Conservation (phyloP, 179 eudicot species). For the Kewa caespitosa region DNA sequence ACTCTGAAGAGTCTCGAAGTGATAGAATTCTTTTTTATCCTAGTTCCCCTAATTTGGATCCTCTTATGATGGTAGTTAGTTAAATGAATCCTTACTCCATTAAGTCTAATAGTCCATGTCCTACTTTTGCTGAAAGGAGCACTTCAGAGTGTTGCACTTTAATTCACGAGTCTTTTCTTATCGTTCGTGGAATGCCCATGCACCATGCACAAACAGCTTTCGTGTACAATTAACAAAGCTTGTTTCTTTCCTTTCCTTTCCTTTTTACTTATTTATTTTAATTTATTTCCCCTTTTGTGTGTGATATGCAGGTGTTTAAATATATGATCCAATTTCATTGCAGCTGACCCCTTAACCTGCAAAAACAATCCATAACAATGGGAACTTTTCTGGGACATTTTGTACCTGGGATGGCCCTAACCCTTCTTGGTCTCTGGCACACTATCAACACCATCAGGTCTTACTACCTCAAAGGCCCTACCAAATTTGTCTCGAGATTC, state of each 20-base stretch:
- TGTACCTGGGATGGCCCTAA: conserved; percentile 73
- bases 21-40: background rate
- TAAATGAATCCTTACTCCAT: background rate
- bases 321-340: background rate
- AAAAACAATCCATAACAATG: conserved; percentile 30
- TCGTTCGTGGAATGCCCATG: conserved; percentile 8
- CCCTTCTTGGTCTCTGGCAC: conserved; percentile 79
- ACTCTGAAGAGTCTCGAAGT: background rate
- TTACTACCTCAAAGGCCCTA: conserved; percentile 45
- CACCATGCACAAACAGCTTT: conserved; percentile 17
- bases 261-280: too few relatives aligned
- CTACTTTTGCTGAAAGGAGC: conserved; percentile 4
- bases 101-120: background rate
- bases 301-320: background rate
- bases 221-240: background rate
- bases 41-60: background rate
- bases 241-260: too few relatives aligned
- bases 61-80: background rate
- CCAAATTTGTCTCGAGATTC: conserved; percentile 47
- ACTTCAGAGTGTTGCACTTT: background rate
- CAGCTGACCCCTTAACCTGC: background rate
- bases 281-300: background rate
- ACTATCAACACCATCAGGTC: conserved; percentile 46
- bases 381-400: conserved; percentile 75
- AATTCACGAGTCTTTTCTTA: background rate